Percentiles rank a stretch among this genome's conserved stretches.
Evolutionary conservation across 2,329 filamentous ascomycete species (phyloP).

Genomic region (Epichloe amarillans): DNA sequence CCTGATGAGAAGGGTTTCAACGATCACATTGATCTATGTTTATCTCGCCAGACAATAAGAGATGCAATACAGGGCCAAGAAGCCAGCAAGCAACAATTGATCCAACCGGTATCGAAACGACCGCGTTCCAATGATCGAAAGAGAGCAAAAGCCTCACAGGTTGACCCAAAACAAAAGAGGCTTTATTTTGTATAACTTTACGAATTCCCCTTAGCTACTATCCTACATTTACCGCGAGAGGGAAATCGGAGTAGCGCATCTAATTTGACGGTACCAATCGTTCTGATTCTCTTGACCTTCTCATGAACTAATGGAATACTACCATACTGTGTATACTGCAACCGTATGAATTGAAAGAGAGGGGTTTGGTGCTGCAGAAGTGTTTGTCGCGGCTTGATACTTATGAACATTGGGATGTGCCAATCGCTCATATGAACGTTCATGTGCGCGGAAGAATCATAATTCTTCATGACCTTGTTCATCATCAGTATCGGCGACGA

Average conservation of each 20-base stretch:
- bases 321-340: not conserved
- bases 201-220: not conserved
- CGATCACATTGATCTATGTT: slow-evolving; percentile 80
- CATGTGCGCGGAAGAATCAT: slow-evolving; percentile 17
- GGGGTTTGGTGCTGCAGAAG: not conserved
- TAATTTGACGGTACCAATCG: not conserved
- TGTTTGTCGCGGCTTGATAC: not conserved
- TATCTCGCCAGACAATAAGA: slow-evolving; percentile 75
- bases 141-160: slow-evolving; percentile 18
- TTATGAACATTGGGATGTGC: not conserved
- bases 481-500: slow-evolving; percentile 41
- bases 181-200: slow-evolving; percentile 33
- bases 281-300: not conserved
- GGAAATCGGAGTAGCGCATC: not conserved
- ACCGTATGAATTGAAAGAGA: not conserved
- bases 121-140: slow-evolving; percentile 24
- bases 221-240: not conserved
- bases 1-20: slow-evolving; percentile 73
- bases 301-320: not conserved
- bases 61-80: slow-evolving; percentile 55
- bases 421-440: too few relatives aligned
- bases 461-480: slow-evolving; percentile 47
- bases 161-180: slow-evolving; percentile 37
- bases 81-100: slow-evolving; percentile 13
- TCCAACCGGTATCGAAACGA: slow-evolving; percentile 25